Evolutionary conservation across 768 basidiomycete species (phyloP), one percentile per base, ranked within the genome.

Genomic region (Tephrocybe sp.): DNA sequence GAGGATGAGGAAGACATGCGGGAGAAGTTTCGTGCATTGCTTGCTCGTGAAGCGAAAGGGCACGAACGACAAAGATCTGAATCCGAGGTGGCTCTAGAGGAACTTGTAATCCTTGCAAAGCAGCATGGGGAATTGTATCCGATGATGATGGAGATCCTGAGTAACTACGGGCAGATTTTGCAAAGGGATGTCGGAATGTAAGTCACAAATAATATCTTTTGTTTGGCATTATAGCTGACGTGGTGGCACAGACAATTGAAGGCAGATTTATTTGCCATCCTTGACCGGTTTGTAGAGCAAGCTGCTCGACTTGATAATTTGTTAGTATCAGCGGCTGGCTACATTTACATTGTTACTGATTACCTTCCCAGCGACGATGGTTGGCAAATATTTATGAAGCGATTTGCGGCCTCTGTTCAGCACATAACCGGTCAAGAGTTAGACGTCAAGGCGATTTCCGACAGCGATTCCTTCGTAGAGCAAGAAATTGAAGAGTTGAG

Each of bases 1-100:
- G 93, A 95, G 60, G 93, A 97, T 63, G 88, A 91, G 64, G 85
- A 89, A 62, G 90, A 94, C 44, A 77, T 90, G 68, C 83, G 84
- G 33, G 85, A 93, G 56, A 78, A 83, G 30, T 73, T 80, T 32
- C 75, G 70, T 30, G 61, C 59, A 42, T 40, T 73, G 15, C 58
- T 76, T 41, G 44, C 54, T 15, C 63, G 62, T 32, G 56, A 58
- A 39, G 57, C 55, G 14, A 55, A 54, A 30, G 65, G 59, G 6
- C 72, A 73, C 32, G 63, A 69, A 39, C 62, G 69, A 14, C 57
- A 68, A 2, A 58, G 61, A 3, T 78, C 79, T 2, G 85, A 85
- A 25, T 78, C 81, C 0, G 81, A 79, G 45, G 62, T 71, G 2
- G 76, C 76, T 2, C 62, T 90, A 28, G 78, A 84, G 28, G 85